Percentiles rank a stretch among this genome's conserved stretches.
Conservation (phyloP, 768 basidiomycete species). For the Mycena crocata region DNA sequence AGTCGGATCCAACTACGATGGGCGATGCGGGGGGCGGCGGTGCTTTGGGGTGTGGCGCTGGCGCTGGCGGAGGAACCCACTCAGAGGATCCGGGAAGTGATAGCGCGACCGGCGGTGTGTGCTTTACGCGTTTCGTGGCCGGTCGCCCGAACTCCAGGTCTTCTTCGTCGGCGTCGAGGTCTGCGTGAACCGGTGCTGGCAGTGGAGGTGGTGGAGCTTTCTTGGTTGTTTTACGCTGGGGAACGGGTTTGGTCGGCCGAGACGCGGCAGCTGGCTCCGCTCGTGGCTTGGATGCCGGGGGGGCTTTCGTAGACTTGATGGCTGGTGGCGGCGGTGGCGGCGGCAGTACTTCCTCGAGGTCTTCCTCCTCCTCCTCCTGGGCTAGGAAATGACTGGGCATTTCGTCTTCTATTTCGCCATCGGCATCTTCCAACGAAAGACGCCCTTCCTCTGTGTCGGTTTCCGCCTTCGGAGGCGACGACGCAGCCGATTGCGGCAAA, state of each 20-base stretch:
- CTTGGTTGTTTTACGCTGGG: slow-evolving; percentile 32
- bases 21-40: slow-evolving; percentile 38
- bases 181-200: slow-evolving; percentile 12
- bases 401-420: slow-evolving; percentile 55
- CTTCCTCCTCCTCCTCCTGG: slow-evolving; percentile 49
- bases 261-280: slow-evolving; percentile 41
- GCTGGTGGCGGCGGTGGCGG: slow-evolving; percentile 40
- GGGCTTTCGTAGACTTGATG: slow-evolving; percentile 41
- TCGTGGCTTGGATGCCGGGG: slow-evolving; percentile 41
- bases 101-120: slow-evolving; percentile 36
- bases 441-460: slow-evolving; percentile 23
- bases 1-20: slow-evolving; percentile 39
- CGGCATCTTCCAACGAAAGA: slow-evolving; percentile 42
- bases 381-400: slow-evolving; percentile 42
- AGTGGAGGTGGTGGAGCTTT: slow-evolving; percentile 34
- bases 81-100: slow-evolving; percentile 32
- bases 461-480: slow-evolving; percentile 38
- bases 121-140: slow-evolving; percentile 36
- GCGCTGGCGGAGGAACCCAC: slow-evolving; percentile 34
- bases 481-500: slow-evolving; percentile 38
- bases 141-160: slow-evolving; percentile 63
- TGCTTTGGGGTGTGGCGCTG: slow-evolving; percentile 26
- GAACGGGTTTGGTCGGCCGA: slow-evolving; percentile 27
- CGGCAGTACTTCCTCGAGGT: slow-evolving; percentile 38
- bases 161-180: slow-evolving; percentile 48